Base-by-base conservation (phyloP, 495 filamentous ascomycete species). In the Podospora comata region DNA sequence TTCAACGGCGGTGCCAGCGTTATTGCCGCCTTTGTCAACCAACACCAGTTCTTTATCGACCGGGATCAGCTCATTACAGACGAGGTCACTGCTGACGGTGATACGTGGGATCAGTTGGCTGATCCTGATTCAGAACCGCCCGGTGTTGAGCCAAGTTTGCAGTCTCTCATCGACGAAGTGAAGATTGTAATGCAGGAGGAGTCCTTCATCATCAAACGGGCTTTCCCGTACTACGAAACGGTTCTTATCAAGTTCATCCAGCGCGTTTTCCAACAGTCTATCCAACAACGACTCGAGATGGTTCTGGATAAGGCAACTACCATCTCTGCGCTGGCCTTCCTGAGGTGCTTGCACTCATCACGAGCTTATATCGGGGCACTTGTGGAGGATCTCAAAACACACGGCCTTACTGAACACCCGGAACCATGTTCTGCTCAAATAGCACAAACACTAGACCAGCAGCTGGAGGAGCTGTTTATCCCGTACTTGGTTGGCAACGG, bases 41-140 rank as follows among this genome's bases (percentile, higher is more conserved):
- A 99, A 79, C 96, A 98, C 80, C 90, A 97, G 74, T 98, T 98
- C 80, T 99, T 99, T 80, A 97, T 99, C 72, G 93, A 97, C 71
- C 84, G 92, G 18, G 92, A 90, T 74, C 91, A 96, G 72, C 81
- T 97, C 68, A 89, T 97, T 19, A 93, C 92, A 0, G 96, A 97
- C 70, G 94, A 99, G 75, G 88, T 98, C 19, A 90, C 82, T 4
- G 81, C 88, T 4, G 93, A 97, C 74, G 85, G 86, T 26, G 93
- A 96, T 71, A 89, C 86, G 19, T 92, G 94, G 92, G 93, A 98
- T 66, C 90, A 88, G 71, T 81, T 98, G 48, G 93, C 95, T 64
- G 96, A 99, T 74, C 96, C 96, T 0, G 96, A 98, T 77, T 88
- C 91, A 0, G 93, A 96, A 65, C 90, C 92, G 2, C 92, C 93